Conservation (phyloP, 345 rosid genomes). For the Trapa bicornis region DNA sequence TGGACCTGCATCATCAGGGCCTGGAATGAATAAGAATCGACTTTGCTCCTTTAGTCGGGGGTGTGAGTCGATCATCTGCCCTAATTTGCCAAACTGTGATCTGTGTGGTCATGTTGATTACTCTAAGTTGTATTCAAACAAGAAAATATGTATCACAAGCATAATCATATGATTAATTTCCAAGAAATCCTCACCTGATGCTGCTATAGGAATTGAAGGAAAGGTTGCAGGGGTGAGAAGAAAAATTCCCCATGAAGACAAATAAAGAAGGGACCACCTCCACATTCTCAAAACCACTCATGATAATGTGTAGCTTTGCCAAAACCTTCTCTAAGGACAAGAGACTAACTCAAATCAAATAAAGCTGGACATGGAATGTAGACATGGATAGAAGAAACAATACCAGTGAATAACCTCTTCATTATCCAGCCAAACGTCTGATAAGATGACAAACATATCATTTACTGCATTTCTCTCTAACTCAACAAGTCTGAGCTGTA, state of each 20-base stretch:
- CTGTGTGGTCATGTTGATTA: constrained; percentile 20
- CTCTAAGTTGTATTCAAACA: neutral
- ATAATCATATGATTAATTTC: neutral
- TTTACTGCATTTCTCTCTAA: constrained; percentile 55
- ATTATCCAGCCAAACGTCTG: constrained; percentile 82
- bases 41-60: constrained; percentile 64
- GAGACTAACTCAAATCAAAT: constrained; percentile 22
- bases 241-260: constrained; percentile 93
- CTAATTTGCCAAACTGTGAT: constrained; percentile 68
- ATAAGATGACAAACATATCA: constrained; percentile 82
- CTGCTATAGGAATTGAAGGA: constrained; percentile 60
- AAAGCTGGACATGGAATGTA: constrained; percentile 7
- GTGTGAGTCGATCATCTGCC: constrained; percentile 61
- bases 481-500: constrained; percentile 51
- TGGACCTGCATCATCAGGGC: constrained; percentile 84
- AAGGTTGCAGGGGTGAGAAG: constrained; percentile 72
- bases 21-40: constrained; percentile 82
- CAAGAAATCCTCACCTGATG: constrained; percentile 45
- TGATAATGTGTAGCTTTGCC: constrained; percentile 61
- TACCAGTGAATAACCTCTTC: constrained; percentile 49
- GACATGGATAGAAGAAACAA: constrained; percentile 2
- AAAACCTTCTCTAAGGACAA: constrained; percentile 61
- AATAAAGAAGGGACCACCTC: constrained; percentile 83
- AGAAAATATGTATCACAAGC: neutral
- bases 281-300: constrained; percentile 64